Conservation (phyloP, 768 basidiomycete species). For the Grammothele lineata region DNA sequence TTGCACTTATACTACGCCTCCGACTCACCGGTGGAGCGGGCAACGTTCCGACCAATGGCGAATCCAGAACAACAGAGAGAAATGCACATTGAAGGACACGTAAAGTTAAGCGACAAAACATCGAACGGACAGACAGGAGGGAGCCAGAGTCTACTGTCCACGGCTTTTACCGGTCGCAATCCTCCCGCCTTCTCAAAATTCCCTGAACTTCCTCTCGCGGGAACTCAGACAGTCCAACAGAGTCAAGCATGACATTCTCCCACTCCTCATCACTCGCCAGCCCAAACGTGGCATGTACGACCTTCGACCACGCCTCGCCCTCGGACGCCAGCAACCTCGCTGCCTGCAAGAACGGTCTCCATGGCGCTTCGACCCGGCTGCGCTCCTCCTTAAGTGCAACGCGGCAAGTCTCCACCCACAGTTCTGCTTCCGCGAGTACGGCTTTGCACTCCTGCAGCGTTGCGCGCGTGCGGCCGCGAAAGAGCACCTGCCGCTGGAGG, state of each 20-base stretch:
- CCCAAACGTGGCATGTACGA: conserved; percentile 48
- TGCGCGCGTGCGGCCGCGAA: conserved; percentile 64
- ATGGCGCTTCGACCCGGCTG: conserved; percentile 62
- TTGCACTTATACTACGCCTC: conserved; percentile 1
- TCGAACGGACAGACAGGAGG: not conserved
- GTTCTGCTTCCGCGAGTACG: conserved; percentile 67
- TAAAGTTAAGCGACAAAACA: not conserved
- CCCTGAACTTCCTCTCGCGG: conserved; percentile 55
- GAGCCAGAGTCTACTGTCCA: not conserved
- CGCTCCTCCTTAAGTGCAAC: conserved; percentile 47
- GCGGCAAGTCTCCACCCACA: conserved; percentile 81
- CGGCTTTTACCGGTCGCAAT: conserved; percentile 28
- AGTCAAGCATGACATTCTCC: conserved; percentile 49
- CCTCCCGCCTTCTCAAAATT: conserved; percentile 45
- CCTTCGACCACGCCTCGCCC: conserved; percentile 44
- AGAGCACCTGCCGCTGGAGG: conserved; percentile 75
- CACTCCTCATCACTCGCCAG: conserved; percentile 35
- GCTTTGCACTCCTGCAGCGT: conserved; percentile 53
- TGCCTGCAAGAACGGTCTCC: conserved; percentile 69
- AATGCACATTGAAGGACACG: not conserved
- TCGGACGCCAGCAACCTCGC: conserved; percentile 64
- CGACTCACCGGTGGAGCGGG: too few relatives aligned
- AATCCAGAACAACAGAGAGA: too few relatives aligned
- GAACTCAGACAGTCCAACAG: conserved; percentile 59
- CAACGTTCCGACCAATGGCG: too few relatives aligned